Conservation (phyloP, 1,139 yeast genomes). For the Protomyces inundatus region DNA sequence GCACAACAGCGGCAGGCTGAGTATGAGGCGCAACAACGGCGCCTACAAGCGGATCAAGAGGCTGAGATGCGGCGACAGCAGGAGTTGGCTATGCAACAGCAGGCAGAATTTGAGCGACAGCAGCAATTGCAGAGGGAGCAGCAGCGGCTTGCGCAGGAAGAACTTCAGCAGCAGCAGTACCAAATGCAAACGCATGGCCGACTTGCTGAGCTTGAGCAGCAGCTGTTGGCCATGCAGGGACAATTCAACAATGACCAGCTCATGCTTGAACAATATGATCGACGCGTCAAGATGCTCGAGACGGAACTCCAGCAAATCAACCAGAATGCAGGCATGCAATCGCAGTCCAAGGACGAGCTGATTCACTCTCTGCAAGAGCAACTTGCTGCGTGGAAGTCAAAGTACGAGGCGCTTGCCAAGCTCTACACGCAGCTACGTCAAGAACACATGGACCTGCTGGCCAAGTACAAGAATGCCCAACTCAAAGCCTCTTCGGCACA, state of each 20-base stretch:
- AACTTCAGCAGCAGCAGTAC: conserved; percentile 60
- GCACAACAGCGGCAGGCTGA: conserved; percentile 42
- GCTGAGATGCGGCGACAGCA: conserved; percentile 48
- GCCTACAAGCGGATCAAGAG: conserved; percentile 36
- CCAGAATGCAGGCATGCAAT: conserved; percentile 65
- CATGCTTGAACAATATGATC: conserved; percentile 80
- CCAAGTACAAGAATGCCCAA: conserved; percentile 76
- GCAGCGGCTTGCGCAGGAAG: conserved; percentile 73
- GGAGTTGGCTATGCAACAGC: conserved; percentile 52
- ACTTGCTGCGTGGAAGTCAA: conserved; percentile 70
- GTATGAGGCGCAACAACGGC: conserved; percentile 50
- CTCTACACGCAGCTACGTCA: conserved; percentile 86
- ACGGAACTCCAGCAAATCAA: conserved; percentile 60
- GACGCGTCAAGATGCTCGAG: conserved; percentile 77
- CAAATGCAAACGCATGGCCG: conserved; percentile 75
- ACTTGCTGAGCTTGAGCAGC: conserved; percentile 77
- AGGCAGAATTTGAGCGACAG: conserved; percentile 63
- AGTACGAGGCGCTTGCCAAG: conserved; percentile 85
- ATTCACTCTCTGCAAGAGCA: conserved; percentile 68
- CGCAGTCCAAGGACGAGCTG: conserved; percentile 73
- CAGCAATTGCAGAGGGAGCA: conserved; percentile 64
- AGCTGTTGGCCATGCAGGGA: conserved; percentile 64
- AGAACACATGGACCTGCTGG: conserved; percentile 76
- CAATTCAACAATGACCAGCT: conserved; percentile 85
- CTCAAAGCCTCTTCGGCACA: conserved; percentile 90